A percentile compares a stretch with the other conserved stretches of the same genome.
phyloP scores from a whole-genome alignment of 2,329 filamentous ascomycete species.

The Dichotomopilus funicola region DNA sequence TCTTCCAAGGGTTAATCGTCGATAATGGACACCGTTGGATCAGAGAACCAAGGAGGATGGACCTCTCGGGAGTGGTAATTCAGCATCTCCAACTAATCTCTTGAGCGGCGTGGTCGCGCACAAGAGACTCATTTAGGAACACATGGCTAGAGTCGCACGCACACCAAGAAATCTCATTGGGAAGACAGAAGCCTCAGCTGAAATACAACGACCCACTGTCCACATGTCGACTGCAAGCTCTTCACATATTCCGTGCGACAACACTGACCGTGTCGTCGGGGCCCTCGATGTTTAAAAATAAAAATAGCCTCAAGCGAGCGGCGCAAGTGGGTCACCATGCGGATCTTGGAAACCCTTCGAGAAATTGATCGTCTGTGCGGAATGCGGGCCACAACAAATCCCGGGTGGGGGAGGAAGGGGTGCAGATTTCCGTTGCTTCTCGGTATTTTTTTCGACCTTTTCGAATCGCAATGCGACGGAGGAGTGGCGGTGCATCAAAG shows the following conservation, averaged over 20 bases:
- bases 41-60: no score
- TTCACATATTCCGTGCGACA: background rate
- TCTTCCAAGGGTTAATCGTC: no score
- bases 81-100: background rate
- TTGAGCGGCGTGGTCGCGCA: conserved; percentile 10
- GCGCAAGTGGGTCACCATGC: background rate
- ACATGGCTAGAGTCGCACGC: background rate
- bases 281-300: conserved; percentile 9
- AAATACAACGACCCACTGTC: conserved; percentile 8
- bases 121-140: conserved; percentile 21
- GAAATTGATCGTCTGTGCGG: conserved; percentile 6
- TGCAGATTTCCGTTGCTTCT: no score
- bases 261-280: conserved; percentile 10
- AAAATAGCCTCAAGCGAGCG: conserved; percentile 5
- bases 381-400: background rate
- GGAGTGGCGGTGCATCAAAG: conserved; percentile 11
- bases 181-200: conserved; percentile 14
- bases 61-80: no score
- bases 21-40: no score
- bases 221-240: conserved; percentile 11
- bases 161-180: conserved; percentile 9
- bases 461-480: no score
- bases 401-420: background rate
- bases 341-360: conserved; percentile 3
- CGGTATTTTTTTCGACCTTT: no score